Evolutionary conservation across 2,329 filamentous ascomycete species (phyloP).

Genomic region (Metarhizium guizhouense): DNA sequence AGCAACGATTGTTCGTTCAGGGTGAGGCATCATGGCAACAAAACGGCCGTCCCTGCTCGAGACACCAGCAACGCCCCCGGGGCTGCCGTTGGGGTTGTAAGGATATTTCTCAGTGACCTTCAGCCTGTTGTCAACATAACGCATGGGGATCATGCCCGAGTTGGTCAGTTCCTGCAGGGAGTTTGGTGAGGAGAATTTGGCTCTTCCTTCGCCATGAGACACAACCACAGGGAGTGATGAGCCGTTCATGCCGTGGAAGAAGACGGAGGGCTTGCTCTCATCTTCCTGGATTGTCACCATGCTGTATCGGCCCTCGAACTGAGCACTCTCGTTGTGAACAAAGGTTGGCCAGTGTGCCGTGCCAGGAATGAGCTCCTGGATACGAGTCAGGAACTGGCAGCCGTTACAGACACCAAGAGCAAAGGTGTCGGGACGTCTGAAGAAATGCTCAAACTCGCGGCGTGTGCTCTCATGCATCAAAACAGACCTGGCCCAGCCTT

Average conservation of each 20-base stretch:
- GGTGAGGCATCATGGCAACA: constrained; percentile 87
- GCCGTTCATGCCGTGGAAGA: constrained; percentile 81
- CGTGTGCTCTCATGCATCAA: constrained; percentile 72
- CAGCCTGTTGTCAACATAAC: constrained; percentile 76
- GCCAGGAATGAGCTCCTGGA: constrained; percentile 77
- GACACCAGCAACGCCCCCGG: constrained; percentile 72
- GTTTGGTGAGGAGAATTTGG: constrained; percentile 52
- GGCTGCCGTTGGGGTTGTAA: constrained; percentile 78
- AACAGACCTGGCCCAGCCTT: constrained; percentile 93
- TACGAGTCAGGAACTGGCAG: constrained; percentile 83
- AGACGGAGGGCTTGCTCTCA: constrained; percentile 55
- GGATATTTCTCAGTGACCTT: constrained; percentile 75
- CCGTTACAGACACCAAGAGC: constrained; percentile 93
- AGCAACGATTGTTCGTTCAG: constrained; percentile 77
- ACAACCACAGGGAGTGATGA: constrained; percentile 77
- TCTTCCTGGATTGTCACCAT: constrained; percentile 71
- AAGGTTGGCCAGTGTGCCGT: constrained; percentile 77
- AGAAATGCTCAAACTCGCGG: constrained; percentile 75
- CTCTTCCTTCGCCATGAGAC: constrained; percentile 86
- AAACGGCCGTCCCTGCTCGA: constrained; percentile 70
- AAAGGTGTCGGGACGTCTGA: constrained; percentile 82
- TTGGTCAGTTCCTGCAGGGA: constrained; percentile 47
- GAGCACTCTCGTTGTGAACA: constrained; percentile 73
- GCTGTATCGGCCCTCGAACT: constrained; percentile 80
- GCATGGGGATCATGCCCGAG: constrained; percentile 63